Conservation (phyloP, 1,139 yeast species). For the Eremothecium coryli region DNA sequence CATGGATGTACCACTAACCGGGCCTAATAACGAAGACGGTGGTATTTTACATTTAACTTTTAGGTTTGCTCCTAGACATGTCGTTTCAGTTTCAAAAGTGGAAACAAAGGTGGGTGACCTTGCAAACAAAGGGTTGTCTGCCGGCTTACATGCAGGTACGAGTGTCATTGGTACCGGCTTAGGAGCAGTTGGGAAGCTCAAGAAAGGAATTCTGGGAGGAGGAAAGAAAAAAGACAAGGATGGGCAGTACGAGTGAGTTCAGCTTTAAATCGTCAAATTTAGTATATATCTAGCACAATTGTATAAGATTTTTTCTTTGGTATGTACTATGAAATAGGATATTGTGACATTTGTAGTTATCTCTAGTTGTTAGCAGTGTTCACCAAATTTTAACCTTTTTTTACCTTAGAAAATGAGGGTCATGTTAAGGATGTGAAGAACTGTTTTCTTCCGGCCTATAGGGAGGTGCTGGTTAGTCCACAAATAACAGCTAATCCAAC, state of each 20-base stretch:
- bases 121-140: slow-evolving; percentile 34
- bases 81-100: slow-evolving; percentile 32
- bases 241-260: slow-evolving; percentile 1
- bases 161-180: slow-evolving; percentile 36
- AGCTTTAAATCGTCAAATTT: no score
- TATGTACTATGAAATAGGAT: no score
- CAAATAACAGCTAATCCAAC: no score
- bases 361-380: no score
- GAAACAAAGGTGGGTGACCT: slow-evolving; percentile 32
- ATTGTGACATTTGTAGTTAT: no score
- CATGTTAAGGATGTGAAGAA: no score
- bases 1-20: slow-evolving; percentile 43
- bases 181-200: slow-evolving; percentile 36
- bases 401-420: no score
- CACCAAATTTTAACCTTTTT: no score
- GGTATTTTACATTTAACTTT: slow-evolving; percentile 57
- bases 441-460: no score
- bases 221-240: slow-evolving; percentile 21
- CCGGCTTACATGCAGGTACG: slow-evolving; percentile 35
- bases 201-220: slow-evolving; percentile 32
- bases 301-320: no score
- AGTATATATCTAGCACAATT: no score
- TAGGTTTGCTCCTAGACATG: slow-evolving; percentile 61
- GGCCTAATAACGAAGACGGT: slow-evolving; percentile 43
- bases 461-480: no score